A percentile compares a stretch with the other conserved stretches of the same genome.
These are phyloP conservation scores for Durusdinium trenchii DNA, from an alignment of 73 alveolate genomes.

Conservation along the genomic window DNA sequence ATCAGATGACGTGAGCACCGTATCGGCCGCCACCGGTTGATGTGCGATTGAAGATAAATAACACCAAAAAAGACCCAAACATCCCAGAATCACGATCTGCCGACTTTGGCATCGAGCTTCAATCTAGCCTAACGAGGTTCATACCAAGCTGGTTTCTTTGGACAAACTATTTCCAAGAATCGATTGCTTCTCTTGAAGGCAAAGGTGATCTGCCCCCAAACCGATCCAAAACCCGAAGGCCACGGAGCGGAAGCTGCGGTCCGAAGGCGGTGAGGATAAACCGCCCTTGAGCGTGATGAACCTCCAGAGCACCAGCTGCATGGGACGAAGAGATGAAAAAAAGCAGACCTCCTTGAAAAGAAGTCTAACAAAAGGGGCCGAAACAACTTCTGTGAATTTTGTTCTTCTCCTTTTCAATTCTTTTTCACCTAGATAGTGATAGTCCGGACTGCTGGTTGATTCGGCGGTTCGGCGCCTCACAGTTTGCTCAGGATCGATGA, in stretches of 20 bases:
- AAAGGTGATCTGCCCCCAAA: neutral
- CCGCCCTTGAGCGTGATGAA: conserved; percentile 51
- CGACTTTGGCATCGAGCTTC: too few species aligned
- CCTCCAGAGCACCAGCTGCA: conserved; percentile 5
- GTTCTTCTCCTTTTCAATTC: neutral
- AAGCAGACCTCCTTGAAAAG: too few species aligned
- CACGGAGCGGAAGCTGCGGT: conserved; percentile 19
- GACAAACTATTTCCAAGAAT: neutral
- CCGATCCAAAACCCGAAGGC: neutral
- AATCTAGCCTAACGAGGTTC: too few species aligned
- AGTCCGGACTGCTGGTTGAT: neutral
- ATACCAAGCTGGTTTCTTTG: too few species aligned
- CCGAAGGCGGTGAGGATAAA: conserved; percentile 4
- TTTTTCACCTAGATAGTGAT: neutral
- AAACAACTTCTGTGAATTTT: neutral
- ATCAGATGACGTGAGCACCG: too few species aligned
- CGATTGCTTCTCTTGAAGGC: neutral
- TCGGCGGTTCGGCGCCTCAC: neutral
- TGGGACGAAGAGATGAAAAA: too few species aligned
- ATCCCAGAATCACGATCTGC: too few species aligned
- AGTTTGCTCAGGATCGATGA: conserved; percentile 71
- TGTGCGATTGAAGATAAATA: too few species aligned
- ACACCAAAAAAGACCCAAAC: too few species aligned
- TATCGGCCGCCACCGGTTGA: too few species aligned
- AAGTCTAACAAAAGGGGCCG: too few species aligned